Percentiles rank a stretch among this genome's conserved stretches.
Conservation (phyloP, 176 grass and related monocot species). For the Pharus latifolius region DNA sequence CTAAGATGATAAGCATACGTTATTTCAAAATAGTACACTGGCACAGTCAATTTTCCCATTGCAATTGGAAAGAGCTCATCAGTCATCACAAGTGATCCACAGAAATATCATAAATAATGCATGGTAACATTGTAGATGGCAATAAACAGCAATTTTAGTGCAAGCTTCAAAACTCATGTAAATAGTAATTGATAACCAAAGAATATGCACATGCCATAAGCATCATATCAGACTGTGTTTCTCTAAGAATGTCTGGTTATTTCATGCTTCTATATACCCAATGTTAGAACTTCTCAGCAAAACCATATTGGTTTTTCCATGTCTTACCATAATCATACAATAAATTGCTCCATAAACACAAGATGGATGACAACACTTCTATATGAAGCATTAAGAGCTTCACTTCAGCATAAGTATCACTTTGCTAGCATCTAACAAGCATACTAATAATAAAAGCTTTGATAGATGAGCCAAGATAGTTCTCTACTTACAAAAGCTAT, state of each 20-base stretch:
- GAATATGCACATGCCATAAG: not conserved
- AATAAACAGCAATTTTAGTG: conserved; percentile 1
- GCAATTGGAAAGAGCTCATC: not conserved
- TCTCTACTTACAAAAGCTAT: conserved; percentile 81
- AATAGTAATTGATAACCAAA: not conserved
- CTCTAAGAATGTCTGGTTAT: no score
- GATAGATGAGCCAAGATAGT: conserved; percentile 8
- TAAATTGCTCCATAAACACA: not conserved
- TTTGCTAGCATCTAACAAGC: not conserved
- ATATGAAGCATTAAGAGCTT: not conserved
- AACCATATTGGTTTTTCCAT: not conserved
- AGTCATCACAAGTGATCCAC: not conserved
- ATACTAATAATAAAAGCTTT: not conserved
- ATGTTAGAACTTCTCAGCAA: conserved; percentile 4
- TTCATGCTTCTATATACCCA: no score
- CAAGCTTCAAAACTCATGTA: not conserved
- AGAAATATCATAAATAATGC: not conserved
- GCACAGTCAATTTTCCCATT: not conserved
- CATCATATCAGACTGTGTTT: not conserved
- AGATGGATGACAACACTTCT: not conserved
- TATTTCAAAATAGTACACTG: not conserved
- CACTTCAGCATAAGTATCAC: not conserved
- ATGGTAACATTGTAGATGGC: not conserved
- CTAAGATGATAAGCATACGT: conserved; percentile 4
- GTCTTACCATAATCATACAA: not conserved